Conservation (phyloP, 805 yeast species). For the Wickerhamomyces sydowiorum region DNA sequence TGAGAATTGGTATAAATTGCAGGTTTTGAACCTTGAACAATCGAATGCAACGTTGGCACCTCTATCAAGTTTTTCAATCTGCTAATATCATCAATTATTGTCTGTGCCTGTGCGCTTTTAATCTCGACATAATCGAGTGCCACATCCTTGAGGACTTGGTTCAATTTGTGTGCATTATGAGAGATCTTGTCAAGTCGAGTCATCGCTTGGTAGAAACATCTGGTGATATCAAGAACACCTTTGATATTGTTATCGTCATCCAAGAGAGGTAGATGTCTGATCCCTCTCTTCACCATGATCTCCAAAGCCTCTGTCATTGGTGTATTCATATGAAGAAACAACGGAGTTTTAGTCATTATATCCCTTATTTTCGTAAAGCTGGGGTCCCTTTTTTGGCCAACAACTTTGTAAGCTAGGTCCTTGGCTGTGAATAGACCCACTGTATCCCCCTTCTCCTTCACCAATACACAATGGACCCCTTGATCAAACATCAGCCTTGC, state of each 20-base stretch:
- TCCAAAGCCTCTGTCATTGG: constrained; percentile 37
- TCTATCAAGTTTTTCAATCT: constrained; percentile 33
- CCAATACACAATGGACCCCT: constrained; percentile 36
- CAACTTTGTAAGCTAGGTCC: constrained; percentile 39
- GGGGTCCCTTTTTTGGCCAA: constrained; percentile 26
- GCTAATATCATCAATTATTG: constrained; percentile 29
- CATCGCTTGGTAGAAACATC: constrained; percentile 43
- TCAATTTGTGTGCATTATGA: constrained; percentile 28
- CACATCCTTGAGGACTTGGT: constrained; percentile 23
- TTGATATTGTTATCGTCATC: constrained; percentile 31
- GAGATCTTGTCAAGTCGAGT: constrained; percentile 35
- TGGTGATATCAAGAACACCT: constrained; percentile 40
- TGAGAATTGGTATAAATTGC: constrained; percentile 33
- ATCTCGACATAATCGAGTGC: constrained; percentile 23
- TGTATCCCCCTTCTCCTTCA: constrained; percentile 24
- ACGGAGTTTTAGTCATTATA: constrained; percentile 36
- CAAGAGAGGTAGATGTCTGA: constrained; percentile 38
- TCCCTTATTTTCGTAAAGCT: constrained; percentile 24
- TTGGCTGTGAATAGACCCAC: constrained; percentile 40
- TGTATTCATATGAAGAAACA: constrained; percentile 28
- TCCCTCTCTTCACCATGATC: constrained; percentile 34
- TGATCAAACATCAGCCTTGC: constrained; percentile 32
- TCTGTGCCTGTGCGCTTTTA: constrained; percentile 17
- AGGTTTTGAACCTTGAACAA: constrained; percentile 10
- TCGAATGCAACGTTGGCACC: constrained; percentile 32